A percentile compares a stretch with the other conserved stretches of the same genome.
Conservation (phyloP, 768 basidiomycete genomes). For the Mycena floridula region DNA sequence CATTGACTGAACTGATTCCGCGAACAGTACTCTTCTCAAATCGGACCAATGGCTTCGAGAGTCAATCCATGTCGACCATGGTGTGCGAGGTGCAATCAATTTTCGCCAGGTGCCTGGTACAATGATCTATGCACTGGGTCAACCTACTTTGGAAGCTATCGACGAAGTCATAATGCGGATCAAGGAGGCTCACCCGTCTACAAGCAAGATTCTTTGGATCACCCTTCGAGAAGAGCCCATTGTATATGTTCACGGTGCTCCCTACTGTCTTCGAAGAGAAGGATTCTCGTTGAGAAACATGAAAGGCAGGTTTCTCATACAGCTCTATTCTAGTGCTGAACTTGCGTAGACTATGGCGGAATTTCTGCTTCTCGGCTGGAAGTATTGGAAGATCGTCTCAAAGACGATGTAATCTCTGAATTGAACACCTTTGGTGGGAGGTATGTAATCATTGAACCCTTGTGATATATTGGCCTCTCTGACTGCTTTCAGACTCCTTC, state of each 20-base stretch:
- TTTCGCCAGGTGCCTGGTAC: slow-evolving; percentile 81
- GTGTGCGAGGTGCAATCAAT: slow-evolving; percentile 90
- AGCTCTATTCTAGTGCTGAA: not conserved
- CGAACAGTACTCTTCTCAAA: slow-evolving; percentile 72
- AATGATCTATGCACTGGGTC: slow-evolving; percentile 87
- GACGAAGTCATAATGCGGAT: slow-evolving; percentile 69
- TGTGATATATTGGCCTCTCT: not conserved
- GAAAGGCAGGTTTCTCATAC: slow-evolving; percentile 48
- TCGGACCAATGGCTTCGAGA: slow-evolving; percentile 88
- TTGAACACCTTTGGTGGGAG: slow-evolving; percentile 78
- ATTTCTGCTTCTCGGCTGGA: slow-evolving; percentile 90
- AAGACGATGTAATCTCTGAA: slow-evolving; percentile 83
- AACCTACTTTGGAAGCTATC: slow-evolving; percentile 86
- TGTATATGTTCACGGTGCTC: slow-evolving; percentile 87
- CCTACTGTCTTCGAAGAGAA: slow-evolving; percentile 85
- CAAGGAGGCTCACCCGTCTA: slow-evolving; percentile 50
- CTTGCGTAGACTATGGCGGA: slow-evolving; percentile 76
- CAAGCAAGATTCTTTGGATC: slow-evolving; percentile 77
- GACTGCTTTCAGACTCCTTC: slow-evolving; percentile 49
- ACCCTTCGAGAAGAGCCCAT: slow-evolving; percentile 91
- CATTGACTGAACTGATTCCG: slow-evolving; percentile 1
- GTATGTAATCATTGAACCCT: slow-evolving; percentile 28
- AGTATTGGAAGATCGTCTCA: slow-evolving; percentile 83
- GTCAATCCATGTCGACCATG: slow-evolving; percentile 56
- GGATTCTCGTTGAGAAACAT: slow-evolving; percentile 87